These are phyloP conservation scores for Mediolabrus comicus DNA, from an alignment of 108 stramenopile genomes.

Conservation along the genomic window DNA sequence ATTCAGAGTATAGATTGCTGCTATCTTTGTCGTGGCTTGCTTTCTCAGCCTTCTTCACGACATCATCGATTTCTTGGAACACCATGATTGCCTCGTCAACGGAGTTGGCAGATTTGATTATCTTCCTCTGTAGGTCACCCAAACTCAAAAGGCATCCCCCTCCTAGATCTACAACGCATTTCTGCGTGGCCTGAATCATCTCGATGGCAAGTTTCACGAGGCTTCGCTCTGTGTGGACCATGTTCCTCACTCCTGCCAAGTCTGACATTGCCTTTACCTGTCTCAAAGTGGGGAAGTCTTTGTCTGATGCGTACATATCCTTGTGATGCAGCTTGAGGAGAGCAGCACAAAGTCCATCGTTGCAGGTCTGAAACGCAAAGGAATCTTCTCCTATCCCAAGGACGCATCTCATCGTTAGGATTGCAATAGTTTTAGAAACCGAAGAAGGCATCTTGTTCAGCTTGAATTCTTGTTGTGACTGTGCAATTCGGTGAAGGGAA, in stretches of 20 bases:
- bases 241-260: slow-evolving; percentile 20
- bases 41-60: slow-evolving; percentile 17
- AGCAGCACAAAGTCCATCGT: slow-evolving; percentile 8
- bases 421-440: slow-evolving; percentile 28
- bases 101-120: slow-evolving; percentile 26
- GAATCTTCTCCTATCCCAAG: slow-evolving; percentile 43
- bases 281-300: not conserved
- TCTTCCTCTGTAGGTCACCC: slow-evolving; percentile 37
- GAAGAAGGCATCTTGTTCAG: slow-evolving; percentile 27
- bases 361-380: slow-evolving; percentile 5
- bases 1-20: slow-evolving; percentile 19
- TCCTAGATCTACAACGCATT: slow-evolving; percentile 17
- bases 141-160: slow-evolving; percentile 11
- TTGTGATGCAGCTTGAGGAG: slow-evolving; percentile 11
- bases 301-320: not conserved
- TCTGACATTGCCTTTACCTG: slow-evolving; percentile 21
- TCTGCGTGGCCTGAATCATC: slow-evolving; percentile 8
- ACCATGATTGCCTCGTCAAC: slow-evolving; percentile 27
- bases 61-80: slow-evolving; percentile 33
- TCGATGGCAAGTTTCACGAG: slow-evolving; percentile 9
- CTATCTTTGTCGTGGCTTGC: no score
- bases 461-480: slow-evolving; percentile 35
- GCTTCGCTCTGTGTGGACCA: slow-evolving; percentile 19
- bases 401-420: slow-evolving; percentile 32
- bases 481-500: slow-evolving; percentile 30